phyloP scores from a whole-genome alignment of 352 stramenopile genomes.

The Globisporangium acanthophoron region DNA sequence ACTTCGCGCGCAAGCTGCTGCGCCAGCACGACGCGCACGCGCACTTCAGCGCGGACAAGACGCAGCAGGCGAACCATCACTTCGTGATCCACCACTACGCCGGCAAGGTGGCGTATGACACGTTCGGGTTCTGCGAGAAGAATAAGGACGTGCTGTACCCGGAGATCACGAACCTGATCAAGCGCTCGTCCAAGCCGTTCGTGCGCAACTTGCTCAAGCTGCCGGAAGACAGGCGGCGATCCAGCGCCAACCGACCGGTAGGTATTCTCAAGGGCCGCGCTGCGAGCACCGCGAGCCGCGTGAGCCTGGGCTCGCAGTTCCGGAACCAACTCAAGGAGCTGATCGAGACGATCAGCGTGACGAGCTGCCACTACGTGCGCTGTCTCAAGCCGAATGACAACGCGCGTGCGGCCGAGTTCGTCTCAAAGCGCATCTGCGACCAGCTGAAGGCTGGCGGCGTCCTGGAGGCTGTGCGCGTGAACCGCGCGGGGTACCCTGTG shows the following conservation, averaged over 20 bases:
- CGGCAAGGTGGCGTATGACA: constrained; percentile 90
- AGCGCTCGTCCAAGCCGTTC: constrained; percentile 63
- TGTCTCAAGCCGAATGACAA: constrained; percentile 99
- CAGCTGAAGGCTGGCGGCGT: constrained; percentile 98
- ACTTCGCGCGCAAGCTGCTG: constrained; percentile 83
- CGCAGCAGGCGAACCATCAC: constrained; percentile 70
- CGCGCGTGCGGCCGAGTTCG: constrained; percentile 79
- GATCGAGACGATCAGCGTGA: constrained; percentile 92
- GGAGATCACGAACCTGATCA: constrained; percentile 75
- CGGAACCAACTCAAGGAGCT: constrained; percentile 88
- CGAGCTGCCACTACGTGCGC: constrained; percentile 96
- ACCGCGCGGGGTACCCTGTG: constrained; percentile 96
- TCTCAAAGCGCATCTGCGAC: constrained; percentile 91
- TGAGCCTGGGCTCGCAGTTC: constrained; percentile 89
- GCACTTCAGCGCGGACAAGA: constrained; percentile 75
- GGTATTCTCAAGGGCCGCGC: constrained; percentile 30
- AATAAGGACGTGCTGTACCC: constrained; percentile 92
- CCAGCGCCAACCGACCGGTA: constrained; percentile 10
- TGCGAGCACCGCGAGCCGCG: constrained; percentile 31
- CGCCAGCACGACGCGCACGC: constrained; percentile 58
- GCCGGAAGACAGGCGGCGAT: constrained; percentile 5
- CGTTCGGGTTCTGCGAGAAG: constrained; percentile 95
- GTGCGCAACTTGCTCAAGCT: constrained; percentile 54
- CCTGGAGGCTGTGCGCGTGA: constrained; percentile 98
- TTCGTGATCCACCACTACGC: constrained; percentile 92